Percentiles rank a stretch among this genome's conserved stretches.
Evolutionary conservation across 306 rosid species (phyloP).

Genomic region (Trichosanthes truncata): DNA sequence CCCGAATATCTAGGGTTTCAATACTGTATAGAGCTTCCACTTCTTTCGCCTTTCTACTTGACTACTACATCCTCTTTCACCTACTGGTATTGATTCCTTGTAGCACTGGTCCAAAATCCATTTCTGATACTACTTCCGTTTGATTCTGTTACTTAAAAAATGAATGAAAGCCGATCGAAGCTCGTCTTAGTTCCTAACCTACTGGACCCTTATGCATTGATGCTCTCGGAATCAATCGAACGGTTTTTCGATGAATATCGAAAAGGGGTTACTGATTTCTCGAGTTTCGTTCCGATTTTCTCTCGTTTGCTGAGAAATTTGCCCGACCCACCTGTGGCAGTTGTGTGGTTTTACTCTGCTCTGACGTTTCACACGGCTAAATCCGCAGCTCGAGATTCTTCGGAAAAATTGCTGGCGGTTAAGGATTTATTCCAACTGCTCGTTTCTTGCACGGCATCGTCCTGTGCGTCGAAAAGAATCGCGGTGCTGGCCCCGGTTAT

Average conservation of each 20-base stretch:
- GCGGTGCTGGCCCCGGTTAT: conserved; percentile 53
- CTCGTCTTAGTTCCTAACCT: neutral
- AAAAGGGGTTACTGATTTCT: conserved; percentile 41
- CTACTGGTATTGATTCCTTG: neutral
- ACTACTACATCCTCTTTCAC: neutral
- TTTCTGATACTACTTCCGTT: neutral
- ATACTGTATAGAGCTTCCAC: neutral
- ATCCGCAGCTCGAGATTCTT: conserved; percentile 11
- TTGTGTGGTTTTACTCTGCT: conserved; percentile 63
- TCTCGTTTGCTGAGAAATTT: conserved; percentile 30
- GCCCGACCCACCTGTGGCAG: conserved; percentile 39
- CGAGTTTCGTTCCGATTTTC: conserved; percentile 39
- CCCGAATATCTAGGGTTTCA: conserved; percentile 29
- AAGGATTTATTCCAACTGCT: conserved; percentile 44
- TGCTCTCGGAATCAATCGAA: conserved; percentile 50
- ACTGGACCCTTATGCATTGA: conserved; percentile 18
- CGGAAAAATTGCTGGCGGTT: conserved; percentile 10
- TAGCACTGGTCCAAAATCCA: neutral
- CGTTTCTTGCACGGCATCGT: conserved; percentile 32
- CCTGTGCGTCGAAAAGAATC: conserved; percentile 29
- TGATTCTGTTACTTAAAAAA: conserved; percentile 1
- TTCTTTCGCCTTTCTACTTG: neutral
- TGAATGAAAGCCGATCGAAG: conserved; percentile 21
- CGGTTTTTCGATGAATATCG: conserved; percentile 43
- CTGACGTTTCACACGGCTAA: conserved; percentile 29